Evolutionary conservation across 2,329 filamentous ascomycete genomes (phyloP).

Genomic region (Fusarium sp.): DNA sequence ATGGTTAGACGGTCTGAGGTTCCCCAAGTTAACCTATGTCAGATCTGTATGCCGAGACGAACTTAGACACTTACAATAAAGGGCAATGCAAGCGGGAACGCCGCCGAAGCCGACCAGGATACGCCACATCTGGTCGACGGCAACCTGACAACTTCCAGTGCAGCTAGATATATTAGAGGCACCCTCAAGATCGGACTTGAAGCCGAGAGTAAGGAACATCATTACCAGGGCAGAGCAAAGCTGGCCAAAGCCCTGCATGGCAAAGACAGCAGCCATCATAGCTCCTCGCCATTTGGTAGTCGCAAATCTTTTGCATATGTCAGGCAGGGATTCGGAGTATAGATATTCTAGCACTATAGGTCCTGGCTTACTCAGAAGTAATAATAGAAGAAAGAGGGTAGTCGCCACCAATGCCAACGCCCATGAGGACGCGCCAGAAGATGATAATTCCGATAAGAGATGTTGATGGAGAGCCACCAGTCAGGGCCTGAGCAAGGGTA

Average conservation of each 20-base stretch:
- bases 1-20: constrained; percentile 73
- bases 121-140: constrained; percentile 88
- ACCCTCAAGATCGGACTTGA: constrained; percentile 69
- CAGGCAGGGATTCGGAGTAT: neutral
- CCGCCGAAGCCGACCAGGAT: constrained; percentile 83
- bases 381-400: constrained; percentile 86
- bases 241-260: constrained; percentile 87
- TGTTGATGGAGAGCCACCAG: constrained; percentile 69
- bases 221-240: constrained; percentile 79
- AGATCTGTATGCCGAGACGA: neutral
- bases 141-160: constrained; percentile 48
- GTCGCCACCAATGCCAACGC: constrained; percentile 60
- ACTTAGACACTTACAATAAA: constrained; percentile 67
- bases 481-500: constrained; percentile 76
- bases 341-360: neutral
- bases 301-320: constrained; percentile 60
- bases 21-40: neutral
- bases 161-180: constrained; percentile 65
- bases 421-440: constrained; percentile 84
- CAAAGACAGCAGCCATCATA: constrained; percentile 90
- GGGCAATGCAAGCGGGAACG: constrained; percentile 80
- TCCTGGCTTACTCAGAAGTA: constrained; percentile 73
- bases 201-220: constrained; percentile 78
- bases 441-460: constrained; percentile 74
- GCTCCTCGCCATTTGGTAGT: constrained; percentile 86